A percentile compares a stretch with the other conserved stretches of the same genome.
phyloP scores from a whole-genome alignment of 805 yeast genomes.

The Starmerella potacharoeniae region DNA sequence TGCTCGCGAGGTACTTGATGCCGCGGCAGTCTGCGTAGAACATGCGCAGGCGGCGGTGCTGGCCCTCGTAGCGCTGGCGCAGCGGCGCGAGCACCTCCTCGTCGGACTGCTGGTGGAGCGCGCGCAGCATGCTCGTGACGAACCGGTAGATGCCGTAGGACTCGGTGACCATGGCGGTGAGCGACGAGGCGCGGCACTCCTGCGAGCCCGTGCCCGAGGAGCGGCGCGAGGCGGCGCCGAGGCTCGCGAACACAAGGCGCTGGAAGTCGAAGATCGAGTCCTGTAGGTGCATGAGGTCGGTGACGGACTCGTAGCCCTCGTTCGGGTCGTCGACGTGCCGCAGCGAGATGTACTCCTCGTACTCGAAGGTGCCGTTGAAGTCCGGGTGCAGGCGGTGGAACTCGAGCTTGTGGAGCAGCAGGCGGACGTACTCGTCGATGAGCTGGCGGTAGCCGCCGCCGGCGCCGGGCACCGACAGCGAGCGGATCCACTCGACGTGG shows the following conservation, averaged over 20 bases:
- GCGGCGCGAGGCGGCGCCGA: conserved; percentile 37
- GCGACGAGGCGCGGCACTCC: conserved; percentile 73
- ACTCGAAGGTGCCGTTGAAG: conserved; percentile 91
- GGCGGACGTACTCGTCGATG: conserved; percentile 64
- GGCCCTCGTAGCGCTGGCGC: conserved; percentile 56
- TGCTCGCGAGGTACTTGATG: conserved; percentile 64
- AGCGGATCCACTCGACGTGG: conserved; percentile 65
- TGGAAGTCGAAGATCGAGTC: conserved; percentile 73
- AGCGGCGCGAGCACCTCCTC: conserved; percentile 70
- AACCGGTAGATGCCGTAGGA: conserved; percentile 88
- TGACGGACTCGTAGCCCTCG: conserved; percentile 83
- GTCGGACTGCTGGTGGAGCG: conserved; percentile 61
- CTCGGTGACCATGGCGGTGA: conserved; percentile 84
- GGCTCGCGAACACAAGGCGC: conserved; percentile 59
- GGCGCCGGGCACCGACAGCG: conserved; percentile 42
- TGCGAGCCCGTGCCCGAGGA: conserved; percentile 25
- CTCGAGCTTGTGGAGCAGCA: conserved; percentile 57
- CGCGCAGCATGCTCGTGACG: conserved; percentile 79
- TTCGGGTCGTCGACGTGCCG: conserved; percentile 85
- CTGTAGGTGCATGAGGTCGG: conserved; percentile 76
- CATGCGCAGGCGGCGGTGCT: conserved; percentile 58
- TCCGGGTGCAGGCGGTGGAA: conserved; percentile 80
- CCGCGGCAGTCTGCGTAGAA: conserved; percentile 86
- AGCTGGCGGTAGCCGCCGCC: conserved; percentile 47
- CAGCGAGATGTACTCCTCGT: conserved; percentile 84